These are phyloP conservation scores for Aphanomyces stellatus DNA, from an alignment of 352 stramenopile species.

Conservation along the genomic window DNA sequence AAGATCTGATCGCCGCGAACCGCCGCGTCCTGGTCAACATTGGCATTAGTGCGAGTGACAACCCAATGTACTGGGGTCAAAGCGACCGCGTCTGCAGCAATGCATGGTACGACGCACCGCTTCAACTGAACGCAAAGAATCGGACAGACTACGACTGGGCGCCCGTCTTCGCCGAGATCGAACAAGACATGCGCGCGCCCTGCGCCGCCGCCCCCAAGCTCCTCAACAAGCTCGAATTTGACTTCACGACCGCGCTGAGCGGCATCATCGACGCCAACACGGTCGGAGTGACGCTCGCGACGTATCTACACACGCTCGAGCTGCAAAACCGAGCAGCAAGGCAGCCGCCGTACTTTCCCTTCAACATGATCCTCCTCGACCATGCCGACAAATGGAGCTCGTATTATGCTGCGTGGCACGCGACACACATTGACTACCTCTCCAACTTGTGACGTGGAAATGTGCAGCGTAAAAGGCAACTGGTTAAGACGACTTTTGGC, in stretches of 20 bases:
- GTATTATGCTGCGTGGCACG: neutral
- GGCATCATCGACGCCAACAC: neutral
- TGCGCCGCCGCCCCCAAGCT: neutral
- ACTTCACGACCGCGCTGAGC: neutral
- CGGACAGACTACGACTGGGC: neutral
- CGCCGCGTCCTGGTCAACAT: neutral
- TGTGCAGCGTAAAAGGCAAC: too few species aligned
- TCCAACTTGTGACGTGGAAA: too few species aligned
- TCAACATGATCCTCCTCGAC: neutral
- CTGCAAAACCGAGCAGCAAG: neutral
- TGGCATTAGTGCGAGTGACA: neutral
- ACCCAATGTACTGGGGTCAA: neutral
- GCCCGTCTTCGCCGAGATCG: neutral
- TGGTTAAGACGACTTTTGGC: too few species aligned
- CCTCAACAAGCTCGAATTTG: conserved; percentile 4
- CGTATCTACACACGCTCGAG: neutral
- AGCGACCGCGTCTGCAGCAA: neutral
- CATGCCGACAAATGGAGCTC: neutral
- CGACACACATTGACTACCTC: too few species aligned
- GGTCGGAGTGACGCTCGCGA: neutral
- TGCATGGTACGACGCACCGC: neutral
- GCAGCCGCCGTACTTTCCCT: neutral
- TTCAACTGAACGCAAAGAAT: neutral
- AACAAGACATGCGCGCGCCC: neutral
- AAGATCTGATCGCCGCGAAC: neutral